Conservation (phyloP, 2,329 filamentous ascomycete species). For the Furcasterigmium sp. region DNA sequence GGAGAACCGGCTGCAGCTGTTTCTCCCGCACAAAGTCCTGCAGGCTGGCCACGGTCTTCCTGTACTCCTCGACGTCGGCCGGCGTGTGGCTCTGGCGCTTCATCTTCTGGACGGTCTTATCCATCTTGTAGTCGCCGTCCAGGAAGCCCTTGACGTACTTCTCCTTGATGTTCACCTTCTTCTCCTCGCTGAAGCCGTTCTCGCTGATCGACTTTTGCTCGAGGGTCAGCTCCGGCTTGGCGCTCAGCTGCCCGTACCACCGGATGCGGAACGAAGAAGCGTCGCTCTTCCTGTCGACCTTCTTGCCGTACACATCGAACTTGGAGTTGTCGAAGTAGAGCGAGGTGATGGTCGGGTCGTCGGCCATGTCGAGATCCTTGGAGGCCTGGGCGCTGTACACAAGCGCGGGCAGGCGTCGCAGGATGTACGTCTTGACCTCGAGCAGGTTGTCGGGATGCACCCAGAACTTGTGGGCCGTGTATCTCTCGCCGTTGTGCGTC, state of each 20-base stretch:
- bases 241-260: slow-evolving; percentile 83
- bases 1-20: slow-evolving; percentile 75
- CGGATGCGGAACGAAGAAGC: slow-evolving; percentile 80
- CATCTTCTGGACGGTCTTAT: slow-evolving; percentile 85
- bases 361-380: slow-evolving; percentile 72
- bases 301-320: slow-evolving; percentile 82
- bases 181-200: slow-evolving; percentile 72
- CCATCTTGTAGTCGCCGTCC: slow-evolving; percentile 82
- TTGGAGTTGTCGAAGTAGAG: slow-evolving; percentile 90
- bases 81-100: slow-evolving; percentile 66
- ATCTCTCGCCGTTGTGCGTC: slow-evolving; percentile 63
- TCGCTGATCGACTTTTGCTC: slow-evolving; percentile 86
- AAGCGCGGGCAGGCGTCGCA: slow-evolving; percentile 83
- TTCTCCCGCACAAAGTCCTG: slow-evolving; percentile 75
- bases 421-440: slow-evolving; percentile 93
- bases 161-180: slow-evolving; percentile 80
- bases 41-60: slow-evolving; percentile 67
- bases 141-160: slow-evolving; percentile 90
- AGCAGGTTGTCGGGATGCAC: slow-evolving; percentile 92
- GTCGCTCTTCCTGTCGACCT: slow-evolving; percentile 70
- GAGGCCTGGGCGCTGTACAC: slow-evolving; percentile 87
- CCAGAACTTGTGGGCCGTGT: slow-evolving; percentile 93
- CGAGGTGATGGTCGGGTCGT: slow-evolving; percentile 89
- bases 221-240: slow-evolving; percentile 74
- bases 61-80: slow-evolving; percentile 63